Base-by-base conservation (phyloP, 176 grass and related monocot genomes). In the Bonia amplexicaulis region DNA sequence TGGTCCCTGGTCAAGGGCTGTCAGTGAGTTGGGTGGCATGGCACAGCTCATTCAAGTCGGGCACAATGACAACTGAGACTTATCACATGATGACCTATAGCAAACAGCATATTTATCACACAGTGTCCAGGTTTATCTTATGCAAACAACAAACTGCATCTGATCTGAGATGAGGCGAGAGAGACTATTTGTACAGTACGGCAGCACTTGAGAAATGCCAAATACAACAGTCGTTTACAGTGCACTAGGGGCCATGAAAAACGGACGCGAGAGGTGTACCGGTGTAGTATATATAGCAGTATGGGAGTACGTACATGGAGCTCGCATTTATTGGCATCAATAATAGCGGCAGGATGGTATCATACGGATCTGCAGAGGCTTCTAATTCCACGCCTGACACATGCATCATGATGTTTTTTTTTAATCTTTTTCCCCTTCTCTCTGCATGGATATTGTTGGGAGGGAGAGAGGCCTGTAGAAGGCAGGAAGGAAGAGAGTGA, bases 321-420 rank as follows among this genome's bases (percentile, higher is more conserved):
- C 45, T 75, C 76, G 52, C 69, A 85, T 75, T 80, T 52, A 85
- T 81, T 85, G 62, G 70, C 27, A 52, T 60, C 51, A 74, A 10
- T 79, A 61, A 78, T 33, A 51, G 72, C 61, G 25, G 46, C 39
- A 79, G 66, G 58, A 46, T 63, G 29, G 12, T 69, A 70, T 64
- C 48, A 64, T 72, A 54, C 76, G 37, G 58, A 48, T 80, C 35
- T 62, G 71, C 64, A 22, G 65, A 82, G 66, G 46, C 49, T 86
- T 90, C 84, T 73, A 90, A 82, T 78, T 82, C 66, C 88, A 78
- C 73, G 73, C 65, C 78, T 82, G 78, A 78, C 88, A 78, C 55
- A 73, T 57, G 57, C 55, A 82, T 86, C 78, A 70, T 76, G 72
- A 78, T 86, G 78, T 78, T 72, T 9, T 44, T 44, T 44, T 8